phyloP scores from a whole-genome alignment of 345 rosid species.

The Laguncularia racemosa region DNA sequence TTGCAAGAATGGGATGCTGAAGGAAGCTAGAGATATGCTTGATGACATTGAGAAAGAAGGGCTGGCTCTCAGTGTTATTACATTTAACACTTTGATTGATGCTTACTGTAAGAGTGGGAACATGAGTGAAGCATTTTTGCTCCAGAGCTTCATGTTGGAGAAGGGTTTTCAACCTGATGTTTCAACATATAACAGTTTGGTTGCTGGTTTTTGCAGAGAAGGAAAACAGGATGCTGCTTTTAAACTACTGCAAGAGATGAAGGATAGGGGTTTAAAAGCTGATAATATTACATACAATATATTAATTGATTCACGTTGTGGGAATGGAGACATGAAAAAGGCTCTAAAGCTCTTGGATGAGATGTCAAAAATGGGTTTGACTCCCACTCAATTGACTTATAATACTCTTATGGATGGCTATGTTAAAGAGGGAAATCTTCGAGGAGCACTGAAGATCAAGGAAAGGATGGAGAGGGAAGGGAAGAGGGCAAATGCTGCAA shows the following conservation, averaged over 20 bases:
- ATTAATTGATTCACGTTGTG: slow-evolving; percentile 56
- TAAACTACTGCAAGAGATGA: slow-evolving; percentile 38
- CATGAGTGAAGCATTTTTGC: slow-evolving; percentile 43
- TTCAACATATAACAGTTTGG: slow-evolving; percentile 68
- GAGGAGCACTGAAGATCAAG: slow-evolving; percentile 51
- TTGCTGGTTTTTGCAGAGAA: slow-evolving; percentile 50
- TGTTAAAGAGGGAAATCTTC: slow-evolving; percentile 62
- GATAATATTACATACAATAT: slow-evolving; percentile 63
- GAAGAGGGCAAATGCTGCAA: slow-evolving; percentile 46
- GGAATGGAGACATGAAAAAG: slow-evolving; percentile 45
- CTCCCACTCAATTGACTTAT: slow-evolving; percentile 58
- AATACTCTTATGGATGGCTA: slow-evolving; percentile 72
- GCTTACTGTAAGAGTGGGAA: slow-evolving; percentile 56
- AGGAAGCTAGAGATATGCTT: slow-evolving; percentile 48
- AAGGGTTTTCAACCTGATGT: slow-evolving; percentile 41
- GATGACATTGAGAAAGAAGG: slow-evolving; percentile 33
- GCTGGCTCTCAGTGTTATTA: slow-evolving; percentile 29
- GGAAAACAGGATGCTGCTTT: slow-evolving; percentile 32
- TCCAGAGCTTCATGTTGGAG: slow-evolving; percentile 34
- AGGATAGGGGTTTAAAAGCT: slow-evolving; percentile 28
- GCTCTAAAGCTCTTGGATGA: slow-evolving; percentile 50
- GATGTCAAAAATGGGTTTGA: slow-evolving; percentile 39
- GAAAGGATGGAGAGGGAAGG: slow-evolving; percentile 65
- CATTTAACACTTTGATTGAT: slow-evolving; percentile 66
- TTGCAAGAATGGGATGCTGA: slow-evolving; percentile 54